phyloP scores from a whole-genome alignment of 331 rosid genomes.

The Cydonia oblonga region DNA sequence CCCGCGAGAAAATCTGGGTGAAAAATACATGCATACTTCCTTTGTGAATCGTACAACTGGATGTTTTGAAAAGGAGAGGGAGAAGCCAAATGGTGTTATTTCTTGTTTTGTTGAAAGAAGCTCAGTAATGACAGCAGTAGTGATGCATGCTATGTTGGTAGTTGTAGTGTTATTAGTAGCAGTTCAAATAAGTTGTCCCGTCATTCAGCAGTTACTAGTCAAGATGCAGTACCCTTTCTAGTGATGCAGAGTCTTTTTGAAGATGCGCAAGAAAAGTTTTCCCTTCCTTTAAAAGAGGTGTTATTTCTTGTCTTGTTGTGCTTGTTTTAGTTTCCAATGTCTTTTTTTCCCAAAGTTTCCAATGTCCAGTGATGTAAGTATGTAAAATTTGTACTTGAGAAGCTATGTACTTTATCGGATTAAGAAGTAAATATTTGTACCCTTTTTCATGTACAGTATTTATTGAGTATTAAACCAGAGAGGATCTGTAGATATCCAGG shows the following conservation, averaged over 20 bases:
- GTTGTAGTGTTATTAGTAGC: slow-evolving; percentile 56
- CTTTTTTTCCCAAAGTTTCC: too few species aligned
- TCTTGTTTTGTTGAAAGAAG: slow-evolving; percentile 35
- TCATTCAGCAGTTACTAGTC: slow-evolving; percentile 39
- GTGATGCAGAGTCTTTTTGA: slow-evolving; percentile 56
- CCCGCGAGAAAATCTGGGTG: slow-evolving; percentile 52
- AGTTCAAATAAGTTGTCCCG: slow-evolving; percentile 24
- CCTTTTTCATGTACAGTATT: background rate
- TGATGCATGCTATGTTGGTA: slow-evolving; percentile 69
- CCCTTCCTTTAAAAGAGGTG: slow-evolving; percentile 27
- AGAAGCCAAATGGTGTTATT: slow-evolving; percentile 19
- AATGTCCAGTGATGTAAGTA: background rate
- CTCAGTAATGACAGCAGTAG: slow-evolving; percentile 37
- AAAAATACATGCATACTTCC: slow-evolving; percentile 47
- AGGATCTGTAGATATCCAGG: background rate
- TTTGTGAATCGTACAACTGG: slow-evolving; percentile 28
- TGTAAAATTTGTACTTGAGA: background rate
- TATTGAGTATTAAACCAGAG: background rate
- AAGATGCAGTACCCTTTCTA: slow-evolving; percentile 36
- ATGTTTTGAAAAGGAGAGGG: slow-evolving; percentile 29
- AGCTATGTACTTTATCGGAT: slow-evolving; percentile 1
- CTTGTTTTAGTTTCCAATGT: background rate
- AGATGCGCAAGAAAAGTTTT: slow-evolving; percentile 30
- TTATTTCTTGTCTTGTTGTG: too few species aligned
- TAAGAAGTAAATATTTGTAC: slow-evolving; percentile 5